A percentile compares a stretch with the other conserved stretches of the same genome.
Conservation (phyloP, 2,329 filamentous ascomycete species). For the Aphanoascus verrucosus region DNA sequence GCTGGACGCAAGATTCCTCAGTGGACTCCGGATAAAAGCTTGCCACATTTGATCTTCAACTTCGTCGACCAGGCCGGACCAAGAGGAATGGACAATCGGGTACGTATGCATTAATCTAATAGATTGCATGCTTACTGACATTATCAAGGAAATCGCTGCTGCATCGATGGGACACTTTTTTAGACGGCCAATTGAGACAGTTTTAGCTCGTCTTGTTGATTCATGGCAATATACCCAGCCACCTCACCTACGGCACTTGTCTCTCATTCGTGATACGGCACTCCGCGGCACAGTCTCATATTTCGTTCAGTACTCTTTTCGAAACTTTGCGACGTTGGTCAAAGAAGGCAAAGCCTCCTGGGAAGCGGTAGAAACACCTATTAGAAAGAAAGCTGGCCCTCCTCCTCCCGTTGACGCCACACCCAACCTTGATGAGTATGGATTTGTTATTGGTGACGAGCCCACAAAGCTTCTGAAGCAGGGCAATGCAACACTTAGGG, state of each 20-base stretch:
- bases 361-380: constrained; percentile 41
- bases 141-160: constrained; percentile 31
- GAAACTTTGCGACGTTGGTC: constrained; percentile 45
- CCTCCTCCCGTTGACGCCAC: constrained; percentile 24
- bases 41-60: constrained; percentile 45
- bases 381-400: constrained; percentile 22
- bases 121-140: not conserved
- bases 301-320: constrained; percentile 46
- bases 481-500: constrained; percentile 36
- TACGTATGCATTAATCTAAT: constrained; percentile 20
- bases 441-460: constrained; percentile 33
- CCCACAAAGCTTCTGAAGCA: constrained; percentile 30
- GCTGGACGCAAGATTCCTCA: constrained; percentile 36
- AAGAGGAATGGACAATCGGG: constrained; percentile 41
- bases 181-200: constrained; percentile 44
- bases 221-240: constrained; percentile 51
- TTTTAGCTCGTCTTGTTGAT: constrained; percentile 44
- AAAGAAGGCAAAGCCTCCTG: constrained; percentile 41
- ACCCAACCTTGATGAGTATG: constrained; percentile 37
- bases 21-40: constrained; percentile 45
- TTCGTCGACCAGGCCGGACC: constrained; percentile 38
- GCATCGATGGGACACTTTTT: constrained; percentile 42
- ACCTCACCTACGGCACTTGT: constrained; percentile 45
- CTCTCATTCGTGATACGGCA: constrained; percentile 45
- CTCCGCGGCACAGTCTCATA: constrained; percentile 39